Evolutionary conservation across 179 eudicot species (phyloP).

Genomic region (Camellia oleifera): DNA sequence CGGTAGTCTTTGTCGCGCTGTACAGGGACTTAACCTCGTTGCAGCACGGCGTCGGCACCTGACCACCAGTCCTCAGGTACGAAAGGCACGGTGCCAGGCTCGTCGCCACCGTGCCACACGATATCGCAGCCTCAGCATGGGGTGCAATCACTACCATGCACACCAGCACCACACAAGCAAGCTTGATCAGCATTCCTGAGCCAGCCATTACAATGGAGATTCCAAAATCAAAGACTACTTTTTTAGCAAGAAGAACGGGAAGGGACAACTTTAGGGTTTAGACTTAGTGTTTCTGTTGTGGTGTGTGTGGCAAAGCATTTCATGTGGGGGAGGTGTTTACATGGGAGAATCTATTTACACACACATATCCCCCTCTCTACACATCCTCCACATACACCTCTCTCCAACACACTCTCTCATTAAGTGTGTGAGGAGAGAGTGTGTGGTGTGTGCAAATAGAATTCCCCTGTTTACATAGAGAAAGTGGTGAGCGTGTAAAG

Average conservation of each 20-base stretch:
- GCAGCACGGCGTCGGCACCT: constrained; percentile 29
- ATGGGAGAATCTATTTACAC: neutral
- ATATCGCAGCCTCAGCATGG: constrained; percentile 25
- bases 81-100: constrained; percentile 14
- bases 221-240: too few species aligned
- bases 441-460: neutral
- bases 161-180: constrained; percentile 7
- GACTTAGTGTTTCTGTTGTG: too few species aligned
- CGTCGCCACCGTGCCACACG: constrained; percentile 31
- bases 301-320: neutral
- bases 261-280: too few species aligned
- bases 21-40: constrained; percentile 21
- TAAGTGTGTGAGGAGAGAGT: neutral
- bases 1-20: constrained; percentile 28
- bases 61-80: constrained; percentile 13
- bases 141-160: constrained; percentile 23
- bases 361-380: too few species aligned
- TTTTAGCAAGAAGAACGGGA: too few species aligned
- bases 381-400: too few species aligned
- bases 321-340: neutral
- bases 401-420: too few species aligned
- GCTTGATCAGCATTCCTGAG: neutral
- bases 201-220: neutral
- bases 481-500: too few species aligned
- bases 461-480: too few species aligned